A percentile compares a stretch with the other conserved stretches of the same genome.
Conservation (phyloP, 164 flowering plant species). For the Stephania yunnanensis region DNA sequence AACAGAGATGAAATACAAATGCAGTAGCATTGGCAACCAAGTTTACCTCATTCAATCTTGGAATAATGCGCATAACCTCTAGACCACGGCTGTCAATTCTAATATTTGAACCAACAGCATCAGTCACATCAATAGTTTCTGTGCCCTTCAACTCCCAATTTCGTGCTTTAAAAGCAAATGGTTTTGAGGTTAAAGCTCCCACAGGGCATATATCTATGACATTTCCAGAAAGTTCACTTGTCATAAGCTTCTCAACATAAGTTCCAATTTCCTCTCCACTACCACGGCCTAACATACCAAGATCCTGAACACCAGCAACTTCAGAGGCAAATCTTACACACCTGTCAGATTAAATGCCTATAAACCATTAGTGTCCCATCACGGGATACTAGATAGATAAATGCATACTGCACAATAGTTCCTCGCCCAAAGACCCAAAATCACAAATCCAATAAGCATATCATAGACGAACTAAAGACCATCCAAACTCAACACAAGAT, state of each 20-base stretch:
- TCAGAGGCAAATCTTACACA: conserved; percentile 99
- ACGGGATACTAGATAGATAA: neutral
- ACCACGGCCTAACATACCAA: conserved; percentile 99
- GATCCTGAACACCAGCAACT: conserved; percentile 96
- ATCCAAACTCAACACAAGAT: too few species aligned
- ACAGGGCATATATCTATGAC: conserved; percentile 99
- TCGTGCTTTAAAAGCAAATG: conserved; percentile 98
- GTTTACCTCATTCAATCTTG: conserved; percentile 89
- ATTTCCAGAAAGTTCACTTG: conserved; percentile 98
- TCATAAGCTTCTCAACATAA: conserved; percentile 94
- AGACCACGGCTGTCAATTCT: conserved; percentile 99
- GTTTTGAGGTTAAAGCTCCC: conserved; percentile 96
- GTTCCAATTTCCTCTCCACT: conserved; percentile 99
- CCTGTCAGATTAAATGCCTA: conserved; percentile 34
- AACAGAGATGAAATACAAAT: neutral
- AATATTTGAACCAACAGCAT: conserved; percentile 98
- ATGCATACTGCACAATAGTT: neutral
- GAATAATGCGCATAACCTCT: conserved; percentile 92
- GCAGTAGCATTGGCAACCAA: neutral
- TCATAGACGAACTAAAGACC: neutral
- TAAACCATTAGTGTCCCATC: conserved; percentile 2
- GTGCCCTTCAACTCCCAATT: conserved; percentile 98
- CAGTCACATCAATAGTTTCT: conserved; percentile 93
- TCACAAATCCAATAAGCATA: too few species aligned
- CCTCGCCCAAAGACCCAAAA: neutral